Evolutionary conservation across 75 land plant species (phyloP), one percentile per base, ranked within the genome.

Genomic region (Ceratopteris richardii): DNA sequence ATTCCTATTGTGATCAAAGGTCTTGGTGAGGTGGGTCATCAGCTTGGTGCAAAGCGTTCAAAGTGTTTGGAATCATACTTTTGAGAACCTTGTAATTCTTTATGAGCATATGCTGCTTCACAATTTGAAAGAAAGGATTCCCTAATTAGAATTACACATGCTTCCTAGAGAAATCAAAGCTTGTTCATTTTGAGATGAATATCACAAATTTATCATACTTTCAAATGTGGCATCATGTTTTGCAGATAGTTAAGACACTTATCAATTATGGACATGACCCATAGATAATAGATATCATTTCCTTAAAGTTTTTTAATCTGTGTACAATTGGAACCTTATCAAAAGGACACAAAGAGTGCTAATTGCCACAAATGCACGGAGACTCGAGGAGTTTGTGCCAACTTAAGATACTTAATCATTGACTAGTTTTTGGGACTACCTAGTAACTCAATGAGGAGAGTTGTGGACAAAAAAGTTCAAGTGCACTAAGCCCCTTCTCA

Each of bases 301-400:
- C 96, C 0, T 37, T 93, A 63, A 93, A 93, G 71, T 90, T 90
- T 1, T 93, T 89, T 63, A 90, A 93, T 64, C 80, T 93, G 39
- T 68, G 77, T 62, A 93, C 96, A 0, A 93, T 93, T 24, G 98
- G 98, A 83, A 93, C 52, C 85, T 87, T 11, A 63, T 93, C 46
- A 93, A 89, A 78, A 93, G 89, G 77, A 93, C 98, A 9, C 98
- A 93, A 53, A 73, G 79, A 11, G 96, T 93, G 62, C 69, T 93
- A 43, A 93, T 93, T 41, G 98, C 89, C 51, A 93, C 66, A 96
- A 93, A 65, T 93, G 98, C 81, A 93, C 89, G 98, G 37, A 96
- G 14, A 93, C 96, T 1, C 96, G 98, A 54, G 98, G 96, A 0
- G 89, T 93, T 64, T 96, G 98, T 39, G 87, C 98, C 21, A 93